Conservation (phyloP, 164 flowering plant genomes). For the Stephania cephalantha region DNA sequence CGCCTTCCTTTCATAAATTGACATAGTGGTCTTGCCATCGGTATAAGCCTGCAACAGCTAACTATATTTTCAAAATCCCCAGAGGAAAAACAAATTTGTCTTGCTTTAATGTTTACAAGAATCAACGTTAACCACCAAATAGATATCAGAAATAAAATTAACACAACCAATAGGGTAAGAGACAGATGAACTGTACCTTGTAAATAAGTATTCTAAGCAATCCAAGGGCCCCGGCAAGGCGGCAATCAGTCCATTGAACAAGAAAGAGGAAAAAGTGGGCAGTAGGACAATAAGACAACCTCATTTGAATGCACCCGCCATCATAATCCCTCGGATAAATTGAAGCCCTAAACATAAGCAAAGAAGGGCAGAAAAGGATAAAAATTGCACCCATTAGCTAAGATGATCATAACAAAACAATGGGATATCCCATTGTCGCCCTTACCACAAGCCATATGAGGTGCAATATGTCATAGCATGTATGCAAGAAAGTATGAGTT, state of each 20-base stretch:
- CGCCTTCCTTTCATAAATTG: slow-evolving; percentile 77
- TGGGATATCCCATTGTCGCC: not conserved
- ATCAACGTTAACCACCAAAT: not conserved
- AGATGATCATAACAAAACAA: not conserved
- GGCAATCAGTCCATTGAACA: slow-evolving; percentile 90
- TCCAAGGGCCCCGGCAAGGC: slow-evolving; percentile 89
- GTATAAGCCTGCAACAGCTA: slow-evolving; percentile 50
- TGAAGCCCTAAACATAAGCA: slow-evolving; percentile 60
- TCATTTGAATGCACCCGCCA: slow-evolving; percentile 87
- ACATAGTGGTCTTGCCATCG: slow-evolving; percentile 87
- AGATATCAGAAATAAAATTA: not conserved
- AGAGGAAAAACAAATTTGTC: not conserved
- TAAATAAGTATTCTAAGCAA: slow-evolving; percentile 76
- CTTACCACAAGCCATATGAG: not conserved
- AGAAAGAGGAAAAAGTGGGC: slow-evolving; percentile 81
- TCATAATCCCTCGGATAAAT: slow-evolving; percentile 70
- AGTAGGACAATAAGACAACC: slow-evolving; percentile 79
- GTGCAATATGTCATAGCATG: too few species aligned
- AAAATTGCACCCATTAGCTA: not conserved
- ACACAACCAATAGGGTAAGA: not conserved
- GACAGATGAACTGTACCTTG: slow-evolving; percentile 40
- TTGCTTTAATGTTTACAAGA: not conserved
- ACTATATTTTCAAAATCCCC: slow-evolving; percentile 6
- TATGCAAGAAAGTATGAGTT: not conserved
- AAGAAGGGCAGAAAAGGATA: not conserved